Evolutionary conservation across 1,284 basidiomycete genomes (phyloP).

Genomic region (Crepidotus sp.): DNA sequence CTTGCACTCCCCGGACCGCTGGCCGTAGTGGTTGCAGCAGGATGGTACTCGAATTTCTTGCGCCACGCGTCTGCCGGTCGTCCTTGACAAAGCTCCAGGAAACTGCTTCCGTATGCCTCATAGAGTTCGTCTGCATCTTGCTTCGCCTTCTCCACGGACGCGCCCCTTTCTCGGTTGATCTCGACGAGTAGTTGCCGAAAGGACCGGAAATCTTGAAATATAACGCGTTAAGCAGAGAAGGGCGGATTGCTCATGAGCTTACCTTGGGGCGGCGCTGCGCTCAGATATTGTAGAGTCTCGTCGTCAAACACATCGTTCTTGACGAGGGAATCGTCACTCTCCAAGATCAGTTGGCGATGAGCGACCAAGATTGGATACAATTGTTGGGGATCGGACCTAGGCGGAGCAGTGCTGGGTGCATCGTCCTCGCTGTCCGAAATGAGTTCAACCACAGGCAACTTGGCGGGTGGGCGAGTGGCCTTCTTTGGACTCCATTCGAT

Average conservation of each 20-base stretch:
- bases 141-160: conserved; percentile 2
- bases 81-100: conserved; percentile 14
- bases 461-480: background rate
- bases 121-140: conserved; percentile 6
- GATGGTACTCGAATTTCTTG: conserved; percentile 16
- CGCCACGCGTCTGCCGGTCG: conserved; percentile 12
- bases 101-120: conserved; percentile 5
- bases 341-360: conserved; percentile 22
- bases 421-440: conserved; percentile 17
- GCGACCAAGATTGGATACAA: conserved; percentile 5
- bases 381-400: background rate
- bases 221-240: background rate
- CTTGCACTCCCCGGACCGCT: conserved; percentile 1
- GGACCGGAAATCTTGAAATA: conserved; percentile 18
- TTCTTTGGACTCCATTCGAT: conserved; percentile 17
- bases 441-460: conserved; percentile 7
- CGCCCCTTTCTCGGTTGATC: background rate
- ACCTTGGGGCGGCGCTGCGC: conserved; percentile 29
- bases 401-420: background rate
- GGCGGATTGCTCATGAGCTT: background rate
- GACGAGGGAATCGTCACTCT: conserved; percentile 17
- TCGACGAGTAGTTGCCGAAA: conserved; percentile 8
- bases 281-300: conserved; percentile 26
- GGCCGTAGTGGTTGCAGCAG: conserved; percentile 9
- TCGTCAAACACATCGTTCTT: conserved; percentile 27